phyloP scores from a whole-genome alignment of 352 stramenopile species.

The Halophytophthora polymorphica region DNA sequence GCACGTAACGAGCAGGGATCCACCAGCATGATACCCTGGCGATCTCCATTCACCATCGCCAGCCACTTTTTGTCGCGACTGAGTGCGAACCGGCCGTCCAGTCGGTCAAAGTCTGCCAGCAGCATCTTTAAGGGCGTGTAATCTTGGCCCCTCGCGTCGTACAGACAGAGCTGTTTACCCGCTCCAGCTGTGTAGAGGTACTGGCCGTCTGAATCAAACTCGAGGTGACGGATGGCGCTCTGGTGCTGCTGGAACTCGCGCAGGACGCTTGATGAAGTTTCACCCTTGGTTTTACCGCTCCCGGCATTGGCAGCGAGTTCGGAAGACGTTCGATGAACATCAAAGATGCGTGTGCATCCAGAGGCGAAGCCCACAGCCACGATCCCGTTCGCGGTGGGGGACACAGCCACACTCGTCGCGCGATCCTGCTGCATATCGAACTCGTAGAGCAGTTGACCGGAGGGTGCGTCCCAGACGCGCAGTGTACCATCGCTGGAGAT shows the following conservation, averaged over 20 bases:
- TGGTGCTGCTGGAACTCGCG: slow-evolving; percentile 87
- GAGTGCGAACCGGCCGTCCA: slow-evolving; percentile 32
- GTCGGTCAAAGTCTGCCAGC: slow-evolving; percentile 36
- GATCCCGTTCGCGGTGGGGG: slow-evolving; percentile 30
- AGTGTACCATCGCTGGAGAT: slow-evolving; percentile 75
- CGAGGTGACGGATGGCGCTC: slow-evolving; percentile 54
- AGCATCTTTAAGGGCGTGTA: slow-evolving; percentile 73
- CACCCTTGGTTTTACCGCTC: slow-evolving; percentile 1
- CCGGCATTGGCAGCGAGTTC: slow-evolving; percentile 1
- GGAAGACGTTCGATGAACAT: slow-evolving; percentile 31
- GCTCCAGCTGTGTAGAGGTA: slow-evolving; percentile 48
- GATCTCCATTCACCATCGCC: slow-evolving; percentile 28
- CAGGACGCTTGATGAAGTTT: slow-evolving; percentile 31
- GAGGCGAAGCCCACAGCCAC: slow-evolving; percentile 79
- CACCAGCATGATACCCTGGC: slow-evolving; percentile 31
- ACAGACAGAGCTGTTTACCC: slow-evolving; percentile 69
- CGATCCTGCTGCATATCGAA: slow-evolving; percentile 73
- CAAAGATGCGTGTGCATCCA: slow-evolving; percentile 83
- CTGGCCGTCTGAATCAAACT: slow-evolving; percentile 41
- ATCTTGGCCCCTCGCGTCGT: slow-evolving; percentile 39
- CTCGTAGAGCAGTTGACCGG: slow-evolving; percentile 75
- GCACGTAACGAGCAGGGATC: slow-evolving; percentile 37
- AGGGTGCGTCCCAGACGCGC: slow-evolving; percentile 73
- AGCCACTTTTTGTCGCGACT: slow-evolving; percentile 40
- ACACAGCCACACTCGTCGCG: slow-evolving; percentile 60